Evolutionary conservation across 2,329 filamentous ascomycete species (phyloP).

Genomic region (Trichoderma brevicompactum): DNA sequence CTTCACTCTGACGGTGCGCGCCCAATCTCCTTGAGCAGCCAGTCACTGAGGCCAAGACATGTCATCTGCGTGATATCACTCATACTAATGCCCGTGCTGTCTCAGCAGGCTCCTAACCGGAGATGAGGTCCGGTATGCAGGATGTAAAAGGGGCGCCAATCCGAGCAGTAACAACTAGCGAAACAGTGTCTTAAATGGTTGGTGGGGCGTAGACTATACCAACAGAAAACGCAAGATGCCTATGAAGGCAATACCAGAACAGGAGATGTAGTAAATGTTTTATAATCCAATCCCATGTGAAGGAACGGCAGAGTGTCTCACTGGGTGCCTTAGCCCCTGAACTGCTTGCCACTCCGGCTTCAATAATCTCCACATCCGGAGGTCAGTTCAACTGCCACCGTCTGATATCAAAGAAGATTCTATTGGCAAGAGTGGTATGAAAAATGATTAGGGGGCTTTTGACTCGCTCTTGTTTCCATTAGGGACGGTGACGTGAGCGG

Average conservation of each 20-base stretch:
- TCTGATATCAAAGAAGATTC: neutral
- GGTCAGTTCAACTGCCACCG: neutral
- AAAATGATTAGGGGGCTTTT: neutral
- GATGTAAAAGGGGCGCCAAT: neutral
- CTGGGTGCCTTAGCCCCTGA: neutral
- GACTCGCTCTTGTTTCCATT: neutral
- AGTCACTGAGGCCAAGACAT: neutral
- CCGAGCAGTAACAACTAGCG: neutral
- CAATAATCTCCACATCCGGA: neutral
- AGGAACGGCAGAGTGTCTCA: neutral
- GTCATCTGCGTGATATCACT: neutral
- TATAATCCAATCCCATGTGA: neutral
- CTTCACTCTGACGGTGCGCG: neutral
- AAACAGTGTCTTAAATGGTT: neutral
- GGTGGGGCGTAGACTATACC: neutral
- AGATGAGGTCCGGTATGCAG: conserved; percentile 19
- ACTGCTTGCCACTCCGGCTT: neutral
- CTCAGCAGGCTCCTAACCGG: conserved; percentile 1
- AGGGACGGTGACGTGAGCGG: neutral
- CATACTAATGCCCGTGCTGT: neutral
- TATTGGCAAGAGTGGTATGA: neutral
- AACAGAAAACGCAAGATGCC: neutral
- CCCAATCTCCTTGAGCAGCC: neutral
- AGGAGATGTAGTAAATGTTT: neutral
- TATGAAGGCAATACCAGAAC: neutral